Conservation (phyloP, 352 stramenopile genomes). For the Blastocystis sp. region DNA sequence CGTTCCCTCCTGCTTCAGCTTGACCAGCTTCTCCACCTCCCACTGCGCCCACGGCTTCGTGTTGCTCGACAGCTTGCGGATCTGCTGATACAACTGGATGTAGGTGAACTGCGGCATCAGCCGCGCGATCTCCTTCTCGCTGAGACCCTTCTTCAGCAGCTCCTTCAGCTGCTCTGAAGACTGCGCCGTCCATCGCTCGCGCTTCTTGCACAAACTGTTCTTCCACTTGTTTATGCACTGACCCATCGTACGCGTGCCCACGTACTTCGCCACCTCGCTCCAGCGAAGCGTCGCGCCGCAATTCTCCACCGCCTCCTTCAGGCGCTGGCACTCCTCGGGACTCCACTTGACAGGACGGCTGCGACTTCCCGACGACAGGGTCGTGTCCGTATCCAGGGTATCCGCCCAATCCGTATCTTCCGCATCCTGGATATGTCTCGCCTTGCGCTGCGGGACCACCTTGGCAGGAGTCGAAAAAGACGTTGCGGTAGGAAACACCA, state of each 20-base stretch:
- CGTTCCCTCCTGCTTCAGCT: slow-evolving; percentile 30
- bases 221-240: slow-evolving; percentile 69
- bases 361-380: background rate
- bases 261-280: slow-evolving; percentile 39
- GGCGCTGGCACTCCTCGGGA: slow-evolving; percentile 36
- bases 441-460: background rate
- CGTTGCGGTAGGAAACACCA: background rate
- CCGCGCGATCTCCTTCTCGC: slow-evolving; percentile 36
- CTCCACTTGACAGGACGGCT: slow-evolving; percentile 25
- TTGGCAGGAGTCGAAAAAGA: background rate
- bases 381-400: background rate
- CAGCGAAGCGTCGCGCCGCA: slow-evolving; percentile 7
- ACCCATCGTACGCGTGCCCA: slow-evolving; percentile 49
- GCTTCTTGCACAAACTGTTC: slow-evolving; percentile 55
- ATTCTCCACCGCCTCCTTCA: background rate
- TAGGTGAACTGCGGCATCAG: slow-evolving; percentile 61
- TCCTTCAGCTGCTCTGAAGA: slow-evolving; percentile 13
- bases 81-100: slow-evolving; percentile 64
- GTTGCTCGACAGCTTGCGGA: slow-evolving; percentile 27
- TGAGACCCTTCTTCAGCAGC: background rate
- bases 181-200: slow-evolving; percentile 19
- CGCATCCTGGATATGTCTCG: background rate
- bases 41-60: slow-evolving; percentile 43
- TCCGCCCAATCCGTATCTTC: background rate
- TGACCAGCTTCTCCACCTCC: slow-evolving; percentile 27